Percentiles rank a stretch among this genome's conserved stretches.
phyloP scores from a whole-genome alignment of 108 stramenopile genomes.

The Skeletonema marinoi region DNA sequence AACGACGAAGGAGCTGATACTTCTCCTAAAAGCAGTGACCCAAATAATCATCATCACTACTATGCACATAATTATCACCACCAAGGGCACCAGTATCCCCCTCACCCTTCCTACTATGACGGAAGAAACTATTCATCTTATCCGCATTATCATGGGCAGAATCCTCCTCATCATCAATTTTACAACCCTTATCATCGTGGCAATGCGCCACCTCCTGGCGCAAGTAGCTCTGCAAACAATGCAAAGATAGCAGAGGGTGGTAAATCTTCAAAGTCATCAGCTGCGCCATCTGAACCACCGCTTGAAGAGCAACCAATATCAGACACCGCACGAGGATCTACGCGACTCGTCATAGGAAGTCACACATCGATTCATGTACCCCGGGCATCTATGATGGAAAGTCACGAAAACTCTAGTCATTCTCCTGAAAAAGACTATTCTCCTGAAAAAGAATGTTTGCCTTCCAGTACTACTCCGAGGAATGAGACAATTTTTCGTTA shows the following conservation, averaged over 20 bases:
- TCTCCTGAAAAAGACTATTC: constrained; percentile 9
- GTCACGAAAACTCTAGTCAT: background rate
- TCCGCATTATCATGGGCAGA: background rate
- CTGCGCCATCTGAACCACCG: background rate
- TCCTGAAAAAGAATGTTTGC: constrained; percentile 2
- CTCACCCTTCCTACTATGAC: constrained; percentile 2
- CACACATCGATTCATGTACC: constrained; percentile 79
- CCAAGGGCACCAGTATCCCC: constrained; percentile 6
- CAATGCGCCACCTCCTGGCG: background rate
- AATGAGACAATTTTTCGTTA: constrained; percentile 25
- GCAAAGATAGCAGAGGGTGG: background rate
- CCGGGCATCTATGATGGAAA: constrained; percentile 29
- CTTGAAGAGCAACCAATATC: background rate
- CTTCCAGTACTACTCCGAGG: constrained; percentile 41
- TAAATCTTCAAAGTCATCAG: background rate
- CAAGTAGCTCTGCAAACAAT: background rate
- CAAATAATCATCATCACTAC: background rate
- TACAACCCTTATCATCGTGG: background rate
- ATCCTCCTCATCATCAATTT: constrained; percentile 3
- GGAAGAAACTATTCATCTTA: constrained; percentile 2
- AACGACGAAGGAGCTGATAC: background rate
- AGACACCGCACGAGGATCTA: background rate
- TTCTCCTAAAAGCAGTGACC: background rate
- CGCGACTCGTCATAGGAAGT: constrained; percentile 50
- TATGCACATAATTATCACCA: background rate